Evolutionary conservation across 2,329 filamentous ascomycete species (phyloP), one percentile per base, ranked within the genome.

Genomic region (Fusarium luffae): DNA sequence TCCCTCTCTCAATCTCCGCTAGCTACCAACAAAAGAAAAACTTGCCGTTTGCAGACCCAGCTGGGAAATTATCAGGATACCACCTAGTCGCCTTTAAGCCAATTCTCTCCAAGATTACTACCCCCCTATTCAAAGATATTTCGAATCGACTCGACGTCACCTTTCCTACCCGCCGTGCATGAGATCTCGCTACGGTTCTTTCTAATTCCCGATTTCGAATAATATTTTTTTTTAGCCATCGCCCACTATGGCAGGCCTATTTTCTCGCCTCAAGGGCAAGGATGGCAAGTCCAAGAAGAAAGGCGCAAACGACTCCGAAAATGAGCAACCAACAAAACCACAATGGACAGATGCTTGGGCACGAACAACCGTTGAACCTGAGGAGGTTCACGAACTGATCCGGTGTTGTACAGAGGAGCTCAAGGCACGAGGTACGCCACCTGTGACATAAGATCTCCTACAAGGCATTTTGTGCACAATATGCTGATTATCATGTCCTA

Each of bases 311-410:
- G 81, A 86, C 68, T 79, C 83, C 18, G 78, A 84, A 51, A 80
- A 87, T 63, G 82, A 85, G 69, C 81, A 84, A 27, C 88, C 90
- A 40, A 81, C 85, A 66, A 93, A 94, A 81, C 92, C 92, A 59
- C 88, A 87, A 80, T 98, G 93, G 92, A 92, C 93, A 66, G 92
- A 98, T 79, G 92, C 93, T 69, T 99, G 94, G 89, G 86, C 89
- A 68, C 91, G 95, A 76, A 92, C 87, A 57, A 88, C 90, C 48
- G 90, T 99, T 71, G 91, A 93, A 55, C 92, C 94, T 7, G 93
- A 97, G 72, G 96, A 99, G 82, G 90, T 99, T 49, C 91, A 94
- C 75, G 94, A 97, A 77, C 83, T 99, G 68, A 85, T 98, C 54
- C 88, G 90, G 77, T 89, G 90, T 71, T 98, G 94, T 82, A 97